Evolutionary conservation across 164 flowering plant species (phyloP), one percentile per base, ranked within the genome.

Genomic region (Macadamia tetraphylla): DNA sequence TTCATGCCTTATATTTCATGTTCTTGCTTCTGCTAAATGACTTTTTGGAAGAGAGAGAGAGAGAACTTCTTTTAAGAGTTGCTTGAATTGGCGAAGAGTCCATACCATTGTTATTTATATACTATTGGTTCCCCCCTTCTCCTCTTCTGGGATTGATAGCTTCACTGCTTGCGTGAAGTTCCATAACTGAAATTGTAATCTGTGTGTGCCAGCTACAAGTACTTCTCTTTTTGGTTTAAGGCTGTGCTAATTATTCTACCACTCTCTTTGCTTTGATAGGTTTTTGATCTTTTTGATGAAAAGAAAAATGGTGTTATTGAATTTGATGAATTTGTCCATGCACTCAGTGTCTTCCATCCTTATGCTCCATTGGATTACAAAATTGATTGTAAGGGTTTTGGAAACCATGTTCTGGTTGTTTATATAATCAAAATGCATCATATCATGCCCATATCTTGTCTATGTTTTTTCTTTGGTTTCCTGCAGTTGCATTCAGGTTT

Each of bases 261-360:
- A 53, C 15, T 60, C 17, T 30, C 0, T 62, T 23, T 64, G 12
- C 53, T 53, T 62, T 11, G 65, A 9, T 70, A 89, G 96, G 90
- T 90, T 68, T 92, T 92, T 81, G 79, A 87, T 83, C 87, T 90
- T 56, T 92, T 92, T 78, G 94, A 90, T 77, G 89, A 85, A 77
- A 92, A 88, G 82, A 81, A 58, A 76, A 89, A 92, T 79, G 96
- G 96, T 9, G 94, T 87, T 0, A 87, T 92, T 71, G 96, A 87
- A 46, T 92, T 92, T 76, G 98, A 86, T 55, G 98, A 90, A 66
- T 92, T 92, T 76, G 73, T 92, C 35, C 94, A 82, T 68, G 79
- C 98, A 35, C 90, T 92, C 44, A 85, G 67, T 75, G 78, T 92
- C 49, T 92, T 92, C 78, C 98, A 92, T 81, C 98, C 98, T 23